Base-by-base conservation (phyloP, 495 filamentous ascomycete species). In the Hypomontagnella submonticulosa region DNA sequence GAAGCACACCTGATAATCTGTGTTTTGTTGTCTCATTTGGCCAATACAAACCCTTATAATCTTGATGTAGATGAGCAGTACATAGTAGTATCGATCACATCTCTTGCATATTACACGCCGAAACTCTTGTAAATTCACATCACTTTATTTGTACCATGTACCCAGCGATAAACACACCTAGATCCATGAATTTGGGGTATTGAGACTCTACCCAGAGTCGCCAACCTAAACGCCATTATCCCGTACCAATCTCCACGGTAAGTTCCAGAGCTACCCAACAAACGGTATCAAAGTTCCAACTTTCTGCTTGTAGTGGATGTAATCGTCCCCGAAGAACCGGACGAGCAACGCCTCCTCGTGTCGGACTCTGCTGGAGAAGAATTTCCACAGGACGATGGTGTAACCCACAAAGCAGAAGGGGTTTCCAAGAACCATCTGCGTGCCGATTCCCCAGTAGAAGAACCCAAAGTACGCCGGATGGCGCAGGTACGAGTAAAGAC, bases 381-480 rank as follows among this genome's bases (percentile, higher is more conserved):
- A 99, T 57, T 76, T 82, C 91, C 91, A 96, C 70, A 98, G 71
- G 15, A 94, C 88, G 18, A 85, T 67, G 2, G 85, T 76, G 82
- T 96, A 97, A 19, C 75, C 89, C 16, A 89, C 63, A 15, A 93
- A 85, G 70, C 92, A 94, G 0, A 96, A 69, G 11, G 82, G 74
- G 79, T 99, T 99, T 32, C 94, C 93, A 56, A 97, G 79, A 23
- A 96, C 86, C 53, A 98, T 67, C 81, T 99, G 95, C 37, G 92
- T 96, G 1, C 95, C 95, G n/a, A 98, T 57, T 0, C 89, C 92
- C 93, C 93, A 99, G 89, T 92, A 98, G 73, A 96, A 99, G 77
- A 96, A 99, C 1, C 95, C 95, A 77, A 97, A 97, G 73, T 99
- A 99, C 40, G 87, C 88, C 47, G 95, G 95, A 75, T 99, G 95